Conservation (phyloP, 495 filamentous ascomycete genomes). For the Penicillium malachiteum region DNA sequence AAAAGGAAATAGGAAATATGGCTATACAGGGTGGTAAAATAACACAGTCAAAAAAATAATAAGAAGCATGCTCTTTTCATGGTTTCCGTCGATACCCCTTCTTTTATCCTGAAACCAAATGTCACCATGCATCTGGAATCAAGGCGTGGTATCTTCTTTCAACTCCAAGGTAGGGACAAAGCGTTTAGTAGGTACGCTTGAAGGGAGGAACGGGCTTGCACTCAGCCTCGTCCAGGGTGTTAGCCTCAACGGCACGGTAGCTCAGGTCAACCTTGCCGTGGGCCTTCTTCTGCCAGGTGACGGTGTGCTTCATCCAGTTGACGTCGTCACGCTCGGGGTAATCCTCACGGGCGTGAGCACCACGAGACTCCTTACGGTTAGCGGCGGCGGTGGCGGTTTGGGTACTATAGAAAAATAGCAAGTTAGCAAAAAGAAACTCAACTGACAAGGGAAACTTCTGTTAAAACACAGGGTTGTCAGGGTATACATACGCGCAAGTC, state of each 20-base stretch:
- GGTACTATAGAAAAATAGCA: slow-evolving; percentile 40
- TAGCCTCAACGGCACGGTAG: slow-evolving; percentile 74
- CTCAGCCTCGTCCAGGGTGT: slow-evolving; percentile 84
- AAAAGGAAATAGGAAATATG: slow-evolving; percentile 36
- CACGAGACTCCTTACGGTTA: slow-evolving; percentile 90
- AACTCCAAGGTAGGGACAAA: slow-evolving; percentile 1
- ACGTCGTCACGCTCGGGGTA: slow-evolving; percentile 89
- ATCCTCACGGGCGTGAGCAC: slow-evolving; percentile 93
- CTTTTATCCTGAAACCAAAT: slow-evolving; percentile 7
- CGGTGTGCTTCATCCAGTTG: slow-evolving; percentile 98
- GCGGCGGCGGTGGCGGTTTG: slow-evolving; percentile 87
- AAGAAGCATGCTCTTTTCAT: slow-evolving; percentile 42
- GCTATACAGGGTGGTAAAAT: slow-evolving; percentile 48
- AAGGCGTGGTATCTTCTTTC: slow-evolving; percentile 20
- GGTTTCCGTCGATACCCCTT: slow-evolving; percentile 26
- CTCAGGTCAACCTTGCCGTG: slow-evolving; percentile 74
- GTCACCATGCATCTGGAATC: slow-evolving; percentile 16
- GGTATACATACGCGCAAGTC: slow-evolving; percentile 79
- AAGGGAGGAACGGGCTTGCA: slow-evolving; percentile 86
- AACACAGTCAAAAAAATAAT: slow-evolving; percentile 32
- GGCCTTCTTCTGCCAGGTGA: slow-evolving; percentile 87
- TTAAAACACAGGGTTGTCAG: not conserved
- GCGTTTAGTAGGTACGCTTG: slow-evolving; percentile 74
- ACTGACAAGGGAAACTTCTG: no score
- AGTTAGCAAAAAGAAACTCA: slow-evolving; percentile 3